Evolutionary conservation across 805 yeast species (phyloP).

Genomic region (Candida silvatica): DNA sequence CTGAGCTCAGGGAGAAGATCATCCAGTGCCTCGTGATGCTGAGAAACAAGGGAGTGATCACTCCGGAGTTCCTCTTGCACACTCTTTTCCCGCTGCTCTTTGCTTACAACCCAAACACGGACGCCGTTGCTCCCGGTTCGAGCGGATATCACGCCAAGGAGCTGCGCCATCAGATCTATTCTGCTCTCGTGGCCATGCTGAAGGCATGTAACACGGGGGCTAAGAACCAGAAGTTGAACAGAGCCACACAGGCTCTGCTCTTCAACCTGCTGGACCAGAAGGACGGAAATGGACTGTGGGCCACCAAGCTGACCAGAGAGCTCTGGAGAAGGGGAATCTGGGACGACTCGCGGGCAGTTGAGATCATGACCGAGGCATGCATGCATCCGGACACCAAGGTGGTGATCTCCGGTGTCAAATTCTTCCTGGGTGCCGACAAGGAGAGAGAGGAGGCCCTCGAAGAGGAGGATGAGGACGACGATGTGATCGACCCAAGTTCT

Average conservation of each 20-base stretch:
- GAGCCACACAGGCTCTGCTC: slow-evolving; percentile 84
- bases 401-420: slow-evolving; percentile 80
- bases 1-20: slow-evolving; percentile 86
- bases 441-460: slow-evolving; percentile 82
- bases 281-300: slow-evolving; percentile 82
- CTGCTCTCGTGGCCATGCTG: slow-evolving; percentile 66
- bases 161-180: slow-evolving; percentile 74
- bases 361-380: slow-evolving; percentile 94
- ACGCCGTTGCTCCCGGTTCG: slow-evolving; percentile 33
- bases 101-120: slow-evolving; percentile 39
- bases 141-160: slow-evolving; percentile 65
- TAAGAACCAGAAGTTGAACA: slow-evolving; percentile 81
- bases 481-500: slow-evolving; percentile 59
- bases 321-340: slow-evolving; percentile 97
- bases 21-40: slow-evolving; percentile 85
- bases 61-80: slow-evolving; percentile 75
- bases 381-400: slow-evolving; percentile 82
- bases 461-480: slow-evolving; percentile 56
- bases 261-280: slow-evolving; percentile 80
- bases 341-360: slow-evolving; percentile 97
- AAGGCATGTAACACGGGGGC: slow-evolving; percentile 83
- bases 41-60: slow-evolving; percentile 73
- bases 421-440: slow-evolving; percentile 91
- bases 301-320: slow-evolving; percentile 89
- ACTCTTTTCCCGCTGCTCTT: slow-evolving; percentile 80